Conservation (phyloP, 2,329 filamentous ascomycete species). For the Ophiostoma perfectum region DNA sequence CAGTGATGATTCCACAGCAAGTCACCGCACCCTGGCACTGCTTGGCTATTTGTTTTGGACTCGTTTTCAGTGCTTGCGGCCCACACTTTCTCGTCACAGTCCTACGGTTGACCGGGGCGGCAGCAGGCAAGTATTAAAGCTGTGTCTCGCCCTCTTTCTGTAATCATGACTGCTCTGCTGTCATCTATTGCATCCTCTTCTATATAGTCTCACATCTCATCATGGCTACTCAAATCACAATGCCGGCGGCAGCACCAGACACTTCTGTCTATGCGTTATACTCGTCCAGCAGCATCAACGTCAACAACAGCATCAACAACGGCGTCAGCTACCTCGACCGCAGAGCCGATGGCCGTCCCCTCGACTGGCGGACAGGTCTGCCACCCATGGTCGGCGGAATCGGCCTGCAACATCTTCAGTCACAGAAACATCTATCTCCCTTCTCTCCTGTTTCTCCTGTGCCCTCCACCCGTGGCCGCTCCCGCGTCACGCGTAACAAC, state of each 20-base stretch:
- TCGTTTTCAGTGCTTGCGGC: background rate
- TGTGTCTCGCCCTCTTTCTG: background rate
- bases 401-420: background rate
- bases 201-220: background rate
- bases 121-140: conserved; percentile 1
- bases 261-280: too few species aligned
- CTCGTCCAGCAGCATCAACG: background rate
- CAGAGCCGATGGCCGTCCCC: conserved; percentile 11
- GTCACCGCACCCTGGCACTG: background rate
- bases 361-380: conserved; percentile 22
- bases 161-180: background rate
- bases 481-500: conserved; percentile 6
- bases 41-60: background rate
- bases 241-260: background rate
- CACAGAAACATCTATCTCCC: background rate
- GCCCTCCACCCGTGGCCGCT: conserved; percentile 4
- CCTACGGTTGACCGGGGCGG: background rate
- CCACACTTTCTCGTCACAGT: conserved; percentile 2
- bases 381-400: conserved; percentile 14
- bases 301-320: background rate
- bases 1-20: background rate
- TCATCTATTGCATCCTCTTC: background rate
- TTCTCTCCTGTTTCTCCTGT: background rate
- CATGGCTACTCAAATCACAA: background rate
- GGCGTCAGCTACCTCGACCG: conserved; percentile 21